Conservation (phyloP, 148 eudicot genomes). For the Silene conica region DNA sequence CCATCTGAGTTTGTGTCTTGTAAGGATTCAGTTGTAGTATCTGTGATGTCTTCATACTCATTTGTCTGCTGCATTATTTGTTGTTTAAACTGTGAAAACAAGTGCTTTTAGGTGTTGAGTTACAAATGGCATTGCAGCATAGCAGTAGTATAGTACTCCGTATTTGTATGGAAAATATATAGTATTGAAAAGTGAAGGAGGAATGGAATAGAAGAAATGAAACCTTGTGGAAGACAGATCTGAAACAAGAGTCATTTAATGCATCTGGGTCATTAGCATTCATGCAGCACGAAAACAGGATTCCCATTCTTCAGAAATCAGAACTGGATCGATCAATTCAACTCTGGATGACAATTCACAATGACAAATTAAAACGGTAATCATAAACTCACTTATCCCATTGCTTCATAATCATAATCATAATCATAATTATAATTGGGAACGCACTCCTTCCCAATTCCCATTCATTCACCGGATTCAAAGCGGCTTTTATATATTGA, state of each 20-base stretch:
- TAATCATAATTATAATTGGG: no score
- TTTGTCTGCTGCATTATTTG: not conserved
- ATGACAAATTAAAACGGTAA: no score
- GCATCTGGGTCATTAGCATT: not conserved
- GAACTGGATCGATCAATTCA: no score
- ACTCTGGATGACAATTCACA: constrained; percentile 7
- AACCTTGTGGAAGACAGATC: constrained; percentile 8
- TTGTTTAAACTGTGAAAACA: not conserved
- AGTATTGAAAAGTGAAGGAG: not conserved
- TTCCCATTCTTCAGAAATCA: constrained; percentile 13
- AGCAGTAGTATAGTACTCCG: no score
- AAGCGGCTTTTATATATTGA: no score
- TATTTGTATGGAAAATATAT: not conserved
- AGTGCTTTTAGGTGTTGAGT: no score
- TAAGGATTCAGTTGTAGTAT: not conserved
- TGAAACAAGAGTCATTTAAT: not conserved
- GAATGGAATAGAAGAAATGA: no score
- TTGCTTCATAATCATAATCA: no score
- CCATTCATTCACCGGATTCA: no score
- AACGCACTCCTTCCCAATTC: no score
- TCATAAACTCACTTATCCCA: no score
- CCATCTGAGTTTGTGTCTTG: not conserved
- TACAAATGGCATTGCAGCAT: not conserved
- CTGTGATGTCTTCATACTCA: not conserved
- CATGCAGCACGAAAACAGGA: constrained; percentile 11